Evolutionary conservation across 2,329 filamentous ascomycete species (phyloP).

Genomic region (Fusarium continuum): DNA sequence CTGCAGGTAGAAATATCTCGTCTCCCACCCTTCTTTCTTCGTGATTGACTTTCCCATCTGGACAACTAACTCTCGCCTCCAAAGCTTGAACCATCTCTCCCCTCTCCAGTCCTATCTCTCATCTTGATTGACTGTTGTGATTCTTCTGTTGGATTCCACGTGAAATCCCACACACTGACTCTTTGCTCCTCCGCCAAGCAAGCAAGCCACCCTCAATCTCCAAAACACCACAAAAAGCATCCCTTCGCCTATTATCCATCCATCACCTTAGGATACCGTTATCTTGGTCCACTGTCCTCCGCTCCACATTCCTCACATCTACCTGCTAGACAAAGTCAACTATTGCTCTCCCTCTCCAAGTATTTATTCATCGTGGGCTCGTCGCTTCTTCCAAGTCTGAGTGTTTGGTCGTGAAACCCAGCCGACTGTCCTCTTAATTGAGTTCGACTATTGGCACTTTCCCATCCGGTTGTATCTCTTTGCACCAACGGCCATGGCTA

Average conservation of each 20-base stretch:
- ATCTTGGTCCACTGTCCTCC: background rate
- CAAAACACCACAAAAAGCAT: constrained; percentile 7
- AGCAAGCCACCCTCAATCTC: background rate
- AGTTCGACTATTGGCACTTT: constrained; percentile 2
- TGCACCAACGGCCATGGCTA: constrained; percentile 59
- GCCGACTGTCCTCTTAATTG: constrained; percentile 5
- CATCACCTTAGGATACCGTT: background rate
- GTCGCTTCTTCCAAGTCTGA: background rate
- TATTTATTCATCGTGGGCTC: background rate
- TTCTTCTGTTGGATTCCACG: constrained; percentile 23
- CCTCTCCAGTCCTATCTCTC: background rate
- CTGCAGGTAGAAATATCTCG: constrained; percentile 38
- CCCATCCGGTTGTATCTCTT: background rate
- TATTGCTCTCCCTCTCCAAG: background rate
- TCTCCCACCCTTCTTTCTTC: constrained; percentile 37
- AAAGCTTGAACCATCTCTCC: constrained; percentile 8
- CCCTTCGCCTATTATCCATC: background rate
- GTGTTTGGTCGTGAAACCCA: constrained; percentile 3
- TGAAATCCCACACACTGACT: constrained; percentile 19
- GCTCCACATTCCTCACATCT: constrained; percentile 1
- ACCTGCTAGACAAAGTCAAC: background rate
- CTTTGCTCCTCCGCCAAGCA: constrained; percentile 3
- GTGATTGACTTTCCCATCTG: constrained; percentile 4
- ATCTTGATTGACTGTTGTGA: constrained; percentile 16
- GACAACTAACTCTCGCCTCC: constrained; percentile 10